Evolutionary conservation across 2,329 filamentous ascomycete species (phyloP).

Genomic region (Fusarium odoratissimum): DNA sequence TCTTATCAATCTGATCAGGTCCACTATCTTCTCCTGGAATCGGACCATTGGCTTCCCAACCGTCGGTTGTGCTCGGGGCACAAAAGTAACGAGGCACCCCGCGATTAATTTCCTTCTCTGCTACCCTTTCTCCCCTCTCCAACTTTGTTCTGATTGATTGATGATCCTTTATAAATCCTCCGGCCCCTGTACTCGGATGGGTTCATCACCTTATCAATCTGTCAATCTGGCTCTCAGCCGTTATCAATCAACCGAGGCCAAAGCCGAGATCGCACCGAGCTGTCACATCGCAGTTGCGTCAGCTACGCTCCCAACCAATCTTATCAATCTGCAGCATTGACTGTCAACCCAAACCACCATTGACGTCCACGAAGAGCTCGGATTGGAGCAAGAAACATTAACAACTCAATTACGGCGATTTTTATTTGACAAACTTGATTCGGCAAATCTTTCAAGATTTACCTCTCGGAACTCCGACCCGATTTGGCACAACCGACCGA

Average conservation of each 20-base stretch:
- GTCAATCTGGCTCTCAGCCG: slow-evolving; percentile 22
- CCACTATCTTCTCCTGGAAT: slow-evolving; percentile 51
- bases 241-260: slow-evolving; percentile 25
- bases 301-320: slow-evolving; percentile 27
- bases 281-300: slow-evolving; percentile 24
- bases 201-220: slow-evolving; percentile 18
- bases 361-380: slow-evolving; percentile 5
- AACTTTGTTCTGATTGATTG: slow-evolving; percentile 1
- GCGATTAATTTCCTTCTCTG: slow-evolving; percentile 41
- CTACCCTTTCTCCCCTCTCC: slow-evolving; percentile 20
- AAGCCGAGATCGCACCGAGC: slow-evolving; percentile 34
- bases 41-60: slow-evolving; percentile 48
- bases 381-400: not conserved
- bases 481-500: slow-evolving; percentile 34
- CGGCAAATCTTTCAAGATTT: not conserved
- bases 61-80: slow-evolving; percentile 44
- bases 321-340: slow-evolving; percentile 37
- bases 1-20: slow-evolving; percentile 62
- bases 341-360: slow-evolving; percentile 5
- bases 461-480: slow-evolving; percentile 47
- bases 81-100: slow-evolving; percentile 46
- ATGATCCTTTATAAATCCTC: slow-evolving; percentile 5
- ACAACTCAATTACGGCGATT: not conserved
- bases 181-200: slow-evolving; percentile 20
- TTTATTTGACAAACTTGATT: slow-evolving; percentile 26